Evolutionary conservation across 2,329 filamentous ascomycete species (phyloP).

Genomic region (Fusarium sp.): DNA sequence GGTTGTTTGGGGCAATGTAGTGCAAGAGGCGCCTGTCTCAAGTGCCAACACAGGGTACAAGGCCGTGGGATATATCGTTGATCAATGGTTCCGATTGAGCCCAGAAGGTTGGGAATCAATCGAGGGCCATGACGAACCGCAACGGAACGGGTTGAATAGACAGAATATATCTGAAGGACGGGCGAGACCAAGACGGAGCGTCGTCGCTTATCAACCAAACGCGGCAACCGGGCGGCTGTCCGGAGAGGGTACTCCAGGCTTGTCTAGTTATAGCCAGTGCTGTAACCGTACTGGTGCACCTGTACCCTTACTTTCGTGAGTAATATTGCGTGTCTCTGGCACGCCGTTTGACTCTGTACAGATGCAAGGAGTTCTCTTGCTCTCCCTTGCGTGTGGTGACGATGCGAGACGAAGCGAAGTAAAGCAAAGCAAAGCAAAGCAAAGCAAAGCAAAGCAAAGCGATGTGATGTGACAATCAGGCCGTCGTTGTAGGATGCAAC

Average conservation of each 20-base stretch:
- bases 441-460: not conserved
- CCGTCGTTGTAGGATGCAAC: not conserved
- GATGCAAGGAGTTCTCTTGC: not conserved
- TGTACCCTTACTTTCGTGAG: not conserved
- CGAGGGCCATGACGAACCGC: conserved; percentile 6
- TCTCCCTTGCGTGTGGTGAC: not conserved
- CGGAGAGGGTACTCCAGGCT: conserved; percentile 9
- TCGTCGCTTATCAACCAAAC: conserved; percentile 18
- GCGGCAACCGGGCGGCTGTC: conserved; percentile 29
- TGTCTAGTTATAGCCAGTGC: conserved; percentile 13
- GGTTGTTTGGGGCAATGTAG: not conserved
- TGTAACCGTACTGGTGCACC: not conserved
- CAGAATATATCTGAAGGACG: conserved; percentile 19
- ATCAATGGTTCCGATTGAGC: not conserved
- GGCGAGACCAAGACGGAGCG: conserved; percentile 18
- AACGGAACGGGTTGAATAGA: not conserved
- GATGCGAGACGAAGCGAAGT: not conserved
- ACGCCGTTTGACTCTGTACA: not conserved
- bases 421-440: not conserved
- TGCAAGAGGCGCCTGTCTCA: not conserved
- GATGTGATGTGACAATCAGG: not conserved
- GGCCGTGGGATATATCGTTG: not conserved
- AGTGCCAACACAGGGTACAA: not conserved
- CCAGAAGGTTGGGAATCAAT: not conserved
- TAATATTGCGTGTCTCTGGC: conserved; percentile 3